phyloP scores from a whole-genome alignment of 2,329 filamentous ascomycete genomes.

The Sarocladium oryzae region DNA sequence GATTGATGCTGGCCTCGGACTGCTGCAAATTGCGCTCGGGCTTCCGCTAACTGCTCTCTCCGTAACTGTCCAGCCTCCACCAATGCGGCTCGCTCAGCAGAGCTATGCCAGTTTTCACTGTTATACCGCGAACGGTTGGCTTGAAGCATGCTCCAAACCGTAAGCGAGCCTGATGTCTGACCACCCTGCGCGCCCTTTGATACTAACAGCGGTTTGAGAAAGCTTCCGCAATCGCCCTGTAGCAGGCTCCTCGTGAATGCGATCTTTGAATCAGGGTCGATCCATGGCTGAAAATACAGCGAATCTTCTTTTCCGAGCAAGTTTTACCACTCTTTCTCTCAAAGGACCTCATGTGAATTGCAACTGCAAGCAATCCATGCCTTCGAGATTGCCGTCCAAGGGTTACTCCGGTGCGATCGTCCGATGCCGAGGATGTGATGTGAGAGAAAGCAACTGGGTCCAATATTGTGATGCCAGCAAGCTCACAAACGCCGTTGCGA shows the following conservation, averaged over 20 bases:
- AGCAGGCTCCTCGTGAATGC: not conserved
- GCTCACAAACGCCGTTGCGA: not conserved
- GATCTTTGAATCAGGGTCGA: not conserved
- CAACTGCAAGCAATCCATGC: too few relatives aligned
- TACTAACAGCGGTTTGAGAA: not conserved
- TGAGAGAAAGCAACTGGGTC: not conserved
- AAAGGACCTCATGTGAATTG: conserved; percentile 1
- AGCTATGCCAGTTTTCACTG: not conserved
- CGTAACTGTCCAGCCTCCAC: not conserved
- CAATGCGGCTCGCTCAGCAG: not conserved
- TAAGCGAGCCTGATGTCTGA: not conserved
- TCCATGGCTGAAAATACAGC: conserved; percentile 4
- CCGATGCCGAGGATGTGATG: not conserved
- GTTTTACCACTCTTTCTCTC: not conserved
- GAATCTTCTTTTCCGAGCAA: not conserved
- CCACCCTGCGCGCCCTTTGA: not conserved
- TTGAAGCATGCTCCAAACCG: conserved; percentile 1
- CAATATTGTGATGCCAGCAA: conserved; percentile 1
- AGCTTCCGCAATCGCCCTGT: not conserved
- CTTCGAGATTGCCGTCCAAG: conserved; percentile 1
- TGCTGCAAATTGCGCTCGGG: not conserved
- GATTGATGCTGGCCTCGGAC: too few relatives aligned
- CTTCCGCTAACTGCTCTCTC: conserved; percentile 1
- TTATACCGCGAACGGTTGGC: not conserved
- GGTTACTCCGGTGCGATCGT: not conserved